Conservation (phyloP, 306 rosid genomes). For the Begonia loranthoides region DNA sequence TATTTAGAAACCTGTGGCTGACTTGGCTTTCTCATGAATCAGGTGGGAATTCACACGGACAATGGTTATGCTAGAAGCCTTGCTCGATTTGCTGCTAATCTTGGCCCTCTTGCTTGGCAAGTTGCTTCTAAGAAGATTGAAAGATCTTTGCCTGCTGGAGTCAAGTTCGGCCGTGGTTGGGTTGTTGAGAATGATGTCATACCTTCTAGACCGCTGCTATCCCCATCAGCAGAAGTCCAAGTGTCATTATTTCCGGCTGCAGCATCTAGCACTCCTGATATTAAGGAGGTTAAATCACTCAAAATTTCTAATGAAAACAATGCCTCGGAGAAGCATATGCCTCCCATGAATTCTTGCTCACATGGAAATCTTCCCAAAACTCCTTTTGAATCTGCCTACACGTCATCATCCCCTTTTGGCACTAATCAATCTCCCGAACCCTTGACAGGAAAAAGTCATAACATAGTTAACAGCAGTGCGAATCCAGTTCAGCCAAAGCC, state of each 20-base stretch:
- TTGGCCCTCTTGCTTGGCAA: conserved; percentile 45
- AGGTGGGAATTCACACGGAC: conserved; percentile 54
- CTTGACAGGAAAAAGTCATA: conserved; percentile 5
- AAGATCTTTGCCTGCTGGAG: conserved; percentile 31
- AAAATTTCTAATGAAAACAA: conserved; percentile 17
- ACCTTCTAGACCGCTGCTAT: conserved; percentile 12
- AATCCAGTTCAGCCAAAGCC: conserved; percentile 24
- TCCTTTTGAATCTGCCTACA: conserved; percentile 11
- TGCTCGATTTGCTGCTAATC: conserved; percentile 45
- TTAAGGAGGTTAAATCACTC: conserved; percentile 13
- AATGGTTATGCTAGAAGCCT: conserved; percentile 52
- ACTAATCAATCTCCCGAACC: conserved; percentile 15
- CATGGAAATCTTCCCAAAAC: conserved; percentile 17
- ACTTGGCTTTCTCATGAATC: conserved; percentile 21
- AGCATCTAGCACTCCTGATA: conserved; percentile 12
- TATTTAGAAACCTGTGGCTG: neutral
- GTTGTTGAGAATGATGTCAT: conserved; percentile 40
- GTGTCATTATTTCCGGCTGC: conserved; percentile 11
- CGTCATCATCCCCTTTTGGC: conserved; percentile 11
- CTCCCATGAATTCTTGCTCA: conserved; percentile 10
- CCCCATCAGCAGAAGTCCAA: conserved; percentile 13
- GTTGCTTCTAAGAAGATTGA: conserved; percentile 37
- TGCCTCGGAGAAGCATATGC: conserved; percentile 17
- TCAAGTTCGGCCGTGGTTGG: conserved; percentile 57
- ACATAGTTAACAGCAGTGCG: conserved; percentile 14